Conservation (phyloP, 202 grass and related monocot species). For the Dendrocalamus latiflorus region DNA sequence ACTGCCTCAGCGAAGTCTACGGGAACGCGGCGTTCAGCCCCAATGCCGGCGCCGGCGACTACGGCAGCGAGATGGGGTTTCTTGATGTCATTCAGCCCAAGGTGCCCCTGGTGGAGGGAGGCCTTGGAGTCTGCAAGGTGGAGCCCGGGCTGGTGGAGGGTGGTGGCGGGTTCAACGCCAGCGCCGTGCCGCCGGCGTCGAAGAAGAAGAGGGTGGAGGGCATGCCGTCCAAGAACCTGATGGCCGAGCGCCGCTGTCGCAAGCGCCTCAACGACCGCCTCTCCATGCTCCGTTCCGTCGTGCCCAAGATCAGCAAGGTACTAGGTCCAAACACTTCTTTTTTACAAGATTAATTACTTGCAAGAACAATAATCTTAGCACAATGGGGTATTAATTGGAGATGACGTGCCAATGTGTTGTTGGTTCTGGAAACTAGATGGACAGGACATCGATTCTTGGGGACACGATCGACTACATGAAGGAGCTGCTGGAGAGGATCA, state of each 20-base stretch:
- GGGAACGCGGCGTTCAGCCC: conserved; percentile 19
- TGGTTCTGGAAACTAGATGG: conserved; percentile 49
- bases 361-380: not conserved
- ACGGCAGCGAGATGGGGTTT: conserved; percentile 39
- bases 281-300: conserved; percentile 93
- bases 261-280: conserved; percentile 97
- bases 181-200: conserved; percentile 31
- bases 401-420: not conserved
- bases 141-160: conserved; percentile 51
- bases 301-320: conserved; percentile 96
- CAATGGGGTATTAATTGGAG: not conserved
- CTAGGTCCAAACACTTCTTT: not conserved
- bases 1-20: conserved; percentile 77
- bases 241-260: conserved; percentile 84
- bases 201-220: conserved; percentile 89
- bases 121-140: conserved; percentile 64
- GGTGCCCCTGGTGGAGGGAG: conserved; percentile 33
- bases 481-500: conserved; percentile 93
- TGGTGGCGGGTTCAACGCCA: conserved; percentile 29
- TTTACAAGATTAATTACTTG: not conserved
- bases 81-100: conserved; percentile 36
- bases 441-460: conserved; percentile 92
- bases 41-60: conserved; percentile 5
- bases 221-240: conserved; percentile 93
- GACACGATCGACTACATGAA: conserved; percentile 99